Base-by-base conservation (phyloP, 768 basidiomycete genomes). In the Chalciporus pseudorubinellus region DNA sequence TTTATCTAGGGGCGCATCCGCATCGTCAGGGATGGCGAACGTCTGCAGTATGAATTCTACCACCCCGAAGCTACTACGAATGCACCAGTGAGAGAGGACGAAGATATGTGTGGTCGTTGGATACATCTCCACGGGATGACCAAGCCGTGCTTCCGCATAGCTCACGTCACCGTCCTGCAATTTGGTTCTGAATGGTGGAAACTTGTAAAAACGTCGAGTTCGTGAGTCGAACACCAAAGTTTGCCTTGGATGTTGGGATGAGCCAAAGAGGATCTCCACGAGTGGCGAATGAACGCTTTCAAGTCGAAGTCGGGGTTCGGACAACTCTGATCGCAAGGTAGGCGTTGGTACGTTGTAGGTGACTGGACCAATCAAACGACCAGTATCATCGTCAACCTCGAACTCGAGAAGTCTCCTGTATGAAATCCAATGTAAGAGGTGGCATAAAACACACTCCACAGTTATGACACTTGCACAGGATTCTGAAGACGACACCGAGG, bases 41-140 rank as follows among this genome's bases (percentile, higher is more conserved):
- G 34, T 53, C 39, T 65, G 62, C 22, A 65, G 34, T n/a, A n/a
- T n/a, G 40, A 63, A 44, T 46, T 63, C 62, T 13, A 55, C 42
- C 1, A 48, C 19, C 20, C 51, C 53, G 19, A 53, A 2, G 5
- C 41, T 11, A 1, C 46, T 51, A 14, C 52, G 53, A 19, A 51
- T 50, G 53, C 49, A 50, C 16, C 52, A 42, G 11, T 53, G 55
- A 28, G 42, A 57, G 28, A 61, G 46, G 1, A 64, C 59, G 39
- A 62, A 44, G 6, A 63, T 21, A 22, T 58, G 46, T 9, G 55
- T 62, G 31, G 4, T 41, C 3, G 56, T 58, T 28, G 52, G 53
- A 36, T 61, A 50, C 12, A 54, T 47, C 21, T 55, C 56, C 19
- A 62, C 50, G 26, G 58, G 55, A 28, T 61, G 48, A 16, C 61